phyloP scores from a whole-genome alignment of 192 early-diverging fungal genomes.

The Mortierella alpina region DNA sequence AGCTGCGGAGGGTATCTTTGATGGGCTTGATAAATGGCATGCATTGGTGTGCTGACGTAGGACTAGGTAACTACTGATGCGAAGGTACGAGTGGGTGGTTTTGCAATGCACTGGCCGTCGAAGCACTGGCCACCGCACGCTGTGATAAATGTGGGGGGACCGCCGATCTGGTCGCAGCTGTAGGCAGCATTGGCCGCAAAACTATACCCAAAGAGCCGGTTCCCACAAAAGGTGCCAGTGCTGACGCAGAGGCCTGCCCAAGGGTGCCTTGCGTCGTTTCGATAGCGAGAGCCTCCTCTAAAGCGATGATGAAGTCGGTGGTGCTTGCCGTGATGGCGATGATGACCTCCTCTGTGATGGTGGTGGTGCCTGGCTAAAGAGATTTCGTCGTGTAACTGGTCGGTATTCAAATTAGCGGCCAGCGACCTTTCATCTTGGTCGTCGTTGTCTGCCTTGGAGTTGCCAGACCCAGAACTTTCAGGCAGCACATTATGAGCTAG shows the following conservation, averaged over 20 bases:
- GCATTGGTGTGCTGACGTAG: background rate
- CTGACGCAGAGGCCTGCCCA: constrained; percentile 8
- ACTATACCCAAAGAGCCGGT: constrained; percentile 13
- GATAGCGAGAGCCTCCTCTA: background rate
- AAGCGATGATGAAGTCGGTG: constrained; percentile 1
- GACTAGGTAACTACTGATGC: background rate
- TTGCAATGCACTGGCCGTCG: background rate
- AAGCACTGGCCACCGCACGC: background rate
- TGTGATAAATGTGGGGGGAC: background rate
- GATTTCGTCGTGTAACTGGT: background rate
- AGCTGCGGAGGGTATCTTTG: background rate
- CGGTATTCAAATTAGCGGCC: background rate
- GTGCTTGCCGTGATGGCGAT: background rate
- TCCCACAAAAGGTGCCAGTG: constrained; percentile 7
- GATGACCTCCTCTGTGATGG: background rate
- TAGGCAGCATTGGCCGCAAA: constrained; percentile 13
- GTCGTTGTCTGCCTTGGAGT: background rate
- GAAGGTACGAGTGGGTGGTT: background rate
- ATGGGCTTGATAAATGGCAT: constrained; percentile 13
- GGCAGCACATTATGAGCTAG: background rate
- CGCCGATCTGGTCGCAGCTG: constrained; percentile 4
- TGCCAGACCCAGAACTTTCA: background rate
- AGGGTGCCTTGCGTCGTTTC: background rate
- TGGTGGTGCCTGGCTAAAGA: background rate
- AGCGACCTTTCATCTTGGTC: background rate